These are phyloP conservation scores for Pyracantha coccinea DNA, from an alignment of 331 rosid genomes.

Conservation along the genomic window DNA sequence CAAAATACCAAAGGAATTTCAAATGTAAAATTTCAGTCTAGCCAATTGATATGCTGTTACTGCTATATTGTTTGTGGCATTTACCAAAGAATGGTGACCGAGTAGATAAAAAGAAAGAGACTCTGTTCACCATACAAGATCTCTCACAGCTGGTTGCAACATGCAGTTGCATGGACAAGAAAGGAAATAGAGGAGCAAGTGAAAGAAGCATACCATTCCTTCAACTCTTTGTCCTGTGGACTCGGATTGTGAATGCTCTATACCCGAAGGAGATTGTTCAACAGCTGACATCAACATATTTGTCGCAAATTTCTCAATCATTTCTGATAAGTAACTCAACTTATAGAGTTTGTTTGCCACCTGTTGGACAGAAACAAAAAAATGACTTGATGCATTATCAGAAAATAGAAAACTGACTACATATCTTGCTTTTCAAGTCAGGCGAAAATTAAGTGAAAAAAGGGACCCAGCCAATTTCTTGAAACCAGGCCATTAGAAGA, in stretches of 20 bases:
- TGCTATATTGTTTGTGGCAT: not conserved
- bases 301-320: constrained; percentile 73
- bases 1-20: not conserved
- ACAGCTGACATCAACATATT: constrained; percentile 70
- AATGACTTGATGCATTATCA: not conserved
- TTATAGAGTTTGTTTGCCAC: constrained; percentile 96
- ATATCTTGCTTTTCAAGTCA: not conserved
- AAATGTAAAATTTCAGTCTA: not conserved
- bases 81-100: not conserved
- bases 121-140: not conserved
- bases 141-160: not conserved
- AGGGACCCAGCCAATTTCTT: constrained; percentile 8
- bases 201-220: constrained; percentile 33
- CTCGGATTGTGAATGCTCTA: constrained; percentile 41
- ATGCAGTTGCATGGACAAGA: not conserved
- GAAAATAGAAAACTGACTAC: not conserved
- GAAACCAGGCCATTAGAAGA: not conserved
- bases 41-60: not conserved
- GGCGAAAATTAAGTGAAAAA: not conserved
- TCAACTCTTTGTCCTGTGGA: constrained; percentile 39
- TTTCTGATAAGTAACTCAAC: constrained; percentile 69
- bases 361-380: constrained; percentile 30
- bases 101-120: not conserved
- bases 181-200: not conserved
- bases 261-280: constrained; percentile 36